Base-by-base conservation (phyloP, 352 stramenopile species). In the Halophytophthora polymorphica region DNA sequence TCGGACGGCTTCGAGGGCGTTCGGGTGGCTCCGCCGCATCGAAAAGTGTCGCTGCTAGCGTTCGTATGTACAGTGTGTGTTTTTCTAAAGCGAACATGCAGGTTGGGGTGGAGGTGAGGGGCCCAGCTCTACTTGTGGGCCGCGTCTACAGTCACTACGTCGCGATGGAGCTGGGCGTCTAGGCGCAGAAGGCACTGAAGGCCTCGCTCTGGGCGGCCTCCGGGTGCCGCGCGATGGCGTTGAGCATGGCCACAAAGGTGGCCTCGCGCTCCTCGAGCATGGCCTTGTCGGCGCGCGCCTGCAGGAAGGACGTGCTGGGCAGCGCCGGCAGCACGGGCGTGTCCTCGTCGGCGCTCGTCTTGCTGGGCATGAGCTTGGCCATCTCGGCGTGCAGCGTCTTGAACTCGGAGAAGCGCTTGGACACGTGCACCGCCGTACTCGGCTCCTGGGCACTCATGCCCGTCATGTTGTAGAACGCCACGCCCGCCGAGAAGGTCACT, bases 371-470 rank as follows among this genome's bases (percentile, higher is more conserved):
- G 57, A 86, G 33, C 28, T 71, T 77, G 28, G 64, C 53, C 50
- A 88, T 65, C 31, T 86, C 57, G 15, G 64, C 45, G 50, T 88
- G 71, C 18, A 91, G 63, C 22, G 61, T 41, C 64, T 88, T 88
- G 60, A 91, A 91, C 43, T 91, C 77, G 34, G 79, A 88, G 65
- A 82, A 91, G 39, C 80, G 73, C 61, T 91, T 91, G 39, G 67
- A 63, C 29, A 88, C 43, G 50, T 65, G 56, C 22, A 73, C 34
- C 10, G 74, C 59, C 35, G 71, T 64, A 15, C 61, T 53, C 13
- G 65, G 66, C 46, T 74, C 71, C 22, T 74, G 45, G 18, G 39
- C 43, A 54, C 70, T 71, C 15, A 44, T 71, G 29, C 64, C 69
- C 23, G 56, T 53, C 53, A 80, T 75, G 59, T 73, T 67, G 65